Evolutionary conservation across 345 rosid species (phyloP).

Genomic region (Ailanthus altissimus): DNA sequence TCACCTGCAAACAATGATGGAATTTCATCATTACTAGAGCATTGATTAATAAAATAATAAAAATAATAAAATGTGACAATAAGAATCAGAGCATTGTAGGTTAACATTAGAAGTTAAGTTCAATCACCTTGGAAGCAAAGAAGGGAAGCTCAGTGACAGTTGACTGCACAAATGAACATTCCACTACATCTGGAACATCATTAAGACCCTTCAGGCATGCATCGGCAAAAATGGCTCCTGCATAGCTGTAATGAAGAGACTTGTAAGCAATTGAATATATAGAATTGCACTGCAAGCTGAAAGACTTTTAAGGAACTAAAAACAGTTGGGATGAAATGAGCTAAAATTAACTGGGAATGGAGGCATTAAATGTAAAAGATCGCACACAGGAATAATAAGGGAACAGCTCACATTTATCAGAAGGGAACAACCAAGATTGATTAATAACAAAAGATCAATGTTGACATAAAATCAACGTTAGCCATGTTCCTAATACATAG

Average conservation of each 20-base stretch:
- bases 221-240: slow-evolving; percentile 87
- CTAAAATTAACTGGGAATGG: neutral
- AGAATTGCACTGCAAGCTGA: too few species aligned
- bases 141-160: slow-evolving; percentile 73
- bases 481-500: too few species aligned
- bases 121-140: slow-evolving; percentile 75
- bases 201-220: slow-evolving; percentile 84
- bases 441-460: too few species aligned
- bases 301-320: neutral
- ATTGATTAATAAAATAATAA: neutral
- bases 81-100: neutral
- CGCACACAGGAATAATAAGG: too few species aligned
- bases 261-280: neutral
- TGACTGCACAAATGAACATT: slow-evolving; percentile 80
- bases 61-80: neutral
- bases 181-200: slow-evolving; percentile 76
- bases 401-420: too few species aligned
- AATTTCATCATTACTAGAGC: neutral
- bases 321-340: neutral
- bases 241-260: slow-evolving; percentile 49
- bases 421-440: too few species aligned
- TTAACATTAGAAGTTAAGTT: neutral
- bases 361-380: neutral
- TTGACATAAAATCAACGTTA: too few species aligned
- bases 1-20: slow-evolving; percentile 48